Base-by-base conservation (phyloP, 208 protist species). In the Crithidia bombi region DNA sequence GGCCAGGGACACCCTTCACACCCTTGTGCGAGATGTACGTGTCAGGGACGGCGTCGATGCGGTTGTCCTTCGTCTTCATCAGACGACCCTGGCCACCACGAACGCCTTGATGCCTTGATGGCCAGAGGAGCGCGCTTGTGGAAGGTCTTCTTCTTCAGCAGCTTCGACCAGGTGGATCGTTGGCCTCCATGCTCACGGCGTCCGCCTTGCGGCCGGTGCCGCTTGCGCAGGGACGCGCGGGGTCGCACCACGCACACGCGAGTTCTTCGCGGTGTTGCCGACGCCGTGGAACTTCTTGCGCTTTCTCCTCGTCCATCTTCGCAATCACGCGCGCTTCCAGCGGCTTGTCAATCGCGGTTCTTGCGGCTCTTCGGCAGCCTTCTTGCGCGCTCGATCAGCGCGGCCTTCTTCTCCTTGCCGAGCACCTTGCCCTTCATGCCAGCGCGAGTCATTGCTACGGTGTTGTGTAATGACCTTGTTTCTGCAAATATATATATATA, bases 131-230 rank as follows among this genome's bases (percentile, higher is more conserved):
- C 98, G 57, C 97, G 87, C 83, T 98, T 97, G 82, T 98, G 94
- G 96, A 99, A 99, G 71, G 90, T 95, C 75, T 96, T 97, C 86
- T 86, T 93, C 85, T 98, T 93, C 50, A 98, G 80, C 67, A 94
- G 83, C 94, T 98, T 99, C 84, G 98, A 92, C n/a, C 56, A 99
- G 85, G 91, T 99, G 96, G 81, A 99, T 98, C 70, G 98, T 99
- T 79, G n/a, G 96, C 97, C 85, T 99, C 98, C 67, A 98, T 87
- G 44, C 91, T 87, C 51, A 99, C 80, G 63, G 87, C 81, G 65
- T 97, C 87, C 28, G 85, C 77, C 82, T 91, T 95, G 83, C 90
- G 90, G 72, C 85, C 90, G 35, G 80, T 88, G 75, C 77, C n/a
- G 82, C 81, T 95, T 91, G 81, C 82, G 85, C 62, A 95, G 85